Evolutionary conservation across 1,139 yeast species (phyloP).

Genomic region (Hansenula lynferdii): DNA sequence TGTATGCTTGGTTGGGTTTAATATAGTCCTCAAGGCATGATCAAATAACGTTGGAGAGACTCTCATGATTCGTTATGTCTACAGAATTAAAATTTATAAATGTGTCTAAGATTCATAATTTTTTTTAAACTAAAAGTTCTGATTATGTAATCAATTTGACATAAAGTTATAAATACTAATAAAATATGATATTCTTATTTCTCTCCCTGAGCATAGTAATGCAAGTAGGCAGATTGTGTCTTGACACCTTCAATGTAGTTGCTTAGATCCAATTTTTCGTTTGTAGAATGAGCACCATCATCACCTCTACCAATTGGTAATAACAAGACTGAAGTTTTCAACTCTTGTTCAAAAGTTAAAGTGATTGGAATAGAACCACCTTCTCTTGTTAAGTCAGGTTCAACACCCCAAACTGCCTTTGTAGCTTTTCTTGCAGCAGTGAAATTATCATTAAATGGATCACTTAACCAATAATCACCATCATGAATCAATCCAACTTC

Average conservation of each 20-base stretch:
- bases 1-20: too few species aligned
- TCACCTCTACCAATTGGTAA: constrained; percentile 99
- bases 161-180: too few species aligned
- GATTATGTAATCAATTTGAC: too few species aligned
- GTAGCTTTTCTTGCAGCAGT: constrained; percentile 95
- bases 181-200: background rate
- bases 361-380: constrained; percentile 99
- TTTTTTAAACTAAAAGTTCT: too few species aligned
- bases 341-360: constrained; percentile 79
- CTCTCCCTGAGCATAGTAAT: constrained; percentile 55
- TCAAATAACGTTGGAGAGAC: too few species aligned
- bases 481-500: constrained; percentile 81
- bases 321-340: constrained; percentile 79
- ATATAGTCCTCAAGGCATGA: too few species aligned
- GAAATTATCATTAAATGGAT: constrained; percentile 90
- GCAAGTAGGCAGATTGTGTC: constrained; percentile 90
- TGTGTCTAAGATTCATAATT: too few species aligned
- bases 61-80: too few species aligned
- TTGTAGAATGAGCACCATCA: constrained; percentile 98
- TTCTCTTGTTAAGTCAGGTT: constrained; percentile 96
- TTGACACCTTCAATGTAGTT: constrained; percentile 94
- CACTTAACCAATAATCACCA: constrained; percentile 94
- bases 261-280: constrained; percentile 84
- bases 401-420: constrained; percentile 88
- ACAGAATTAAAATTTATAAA: too few species aligned